Percentiles rank a stretch among this genome's conserved stretches.
Evolutionary conservation across 169 alveolate genomes (phyloP).

Genomic region (Cryptosporidium ubiquitum): DNA sequence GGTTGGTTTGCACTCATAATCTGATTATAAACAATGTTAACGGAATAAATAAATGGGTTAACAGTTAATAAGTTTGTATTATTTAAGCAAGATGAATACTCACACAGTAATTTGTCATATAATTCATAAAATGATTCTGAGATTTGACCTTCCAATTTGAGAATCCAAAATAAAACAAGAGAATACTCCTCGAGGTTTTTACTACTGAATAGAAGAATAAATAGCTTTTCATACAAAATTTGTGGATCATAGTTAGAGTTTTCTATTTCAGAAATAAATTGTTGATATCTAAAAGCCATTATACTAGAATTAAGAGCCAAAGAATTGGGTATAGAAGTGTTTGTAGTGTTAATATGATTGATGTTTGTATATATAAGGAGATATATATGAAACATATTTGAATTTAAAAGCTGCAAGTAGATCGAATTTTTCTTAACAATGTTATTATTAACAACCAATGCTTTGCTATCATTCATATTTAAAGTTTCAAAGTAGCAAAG

Average conservation of each 20-base stretch:
- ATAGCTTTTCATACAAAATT: background rate
- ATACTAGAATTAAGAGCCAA: background rate
- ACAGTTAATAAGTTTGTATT: background rate
- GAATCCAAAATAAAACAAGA: slow-evolving; percentile 17
- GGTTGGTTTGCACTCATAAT: background rate
- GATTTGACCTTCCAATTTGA: background rate
- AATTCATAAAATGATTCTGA: background rate
- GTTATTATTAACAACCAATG: background rate
- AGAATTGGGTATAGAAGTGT: background rate
- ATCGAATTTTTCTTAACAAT: slow-evolving; percentile 22
- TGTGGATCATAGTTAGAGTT: background rate
- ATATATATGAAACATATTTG: background rate
- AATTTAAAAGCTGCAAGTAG: slow-evolving; percentile 4
- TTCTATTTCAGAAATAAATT: background rate
- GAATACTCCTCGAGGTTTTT: slow-evolving; percentile 34
- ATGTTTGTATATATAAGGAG: background rate
- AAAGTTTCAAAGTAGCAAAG: slow-evolving; percentile 34
- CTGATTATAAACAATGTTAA: slow-evolving; percentile 14
- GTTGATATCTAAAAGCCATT: background rate
- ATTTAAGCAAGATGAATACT: slow-evolving; percentile 3
- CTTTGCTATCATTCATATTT: background rate
- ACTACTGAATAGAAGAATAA: background rate
- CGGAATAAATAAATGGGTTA: slow-evolving; percentile 33
- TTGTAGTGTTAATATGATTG: background rate
- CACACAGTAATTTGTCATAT: background rate